A percentile compares a stretch with the other conserved stretches of the same genome.
These are phyloP conservation scores for Mortierella sp. DNA, from an alignment of 371 early-diverging fungal species.

Conservation along the genomic window DNA sequence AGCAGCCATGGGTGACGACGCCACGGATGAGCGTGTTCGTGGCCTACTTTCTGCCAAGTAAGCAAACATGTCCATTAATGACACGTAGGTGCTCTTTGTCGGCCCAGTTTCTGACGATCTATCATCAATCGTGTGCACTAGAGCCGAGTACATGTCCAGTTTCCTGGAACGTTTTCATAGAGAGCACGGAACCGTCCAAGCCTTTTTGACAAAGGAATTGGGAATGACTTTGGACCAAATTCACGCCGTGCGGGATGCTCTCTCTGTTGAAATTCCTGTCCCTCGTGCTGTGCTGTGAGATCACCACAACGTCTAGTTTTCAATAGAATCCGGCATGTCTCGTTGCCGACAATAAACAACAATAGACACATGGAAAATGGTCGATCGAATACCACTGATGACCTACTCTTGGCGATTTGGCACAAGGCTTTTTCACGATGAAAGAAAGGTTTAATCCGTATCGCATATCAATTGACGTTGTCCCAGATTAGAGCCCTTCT, in stretches of 20 bases:
- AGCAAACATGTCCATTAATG: neutral
- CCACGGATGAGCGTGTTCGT: conserved; percentile 29
- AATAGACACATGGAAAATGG: no score
- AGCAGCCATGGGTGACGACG: conserved; percentile 28
- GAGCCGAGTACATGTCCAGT: conserved; percentile 38
- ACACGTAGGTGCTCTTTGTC: no score
- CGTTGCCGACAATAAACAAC: no score
- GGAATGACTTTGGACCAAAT: conserved; percentile 44
- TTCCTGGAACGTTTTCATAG: conserved; percentile 46
- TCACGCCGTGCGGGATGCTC: conserved; percentile 42
- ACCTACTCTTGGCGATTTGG: no score
- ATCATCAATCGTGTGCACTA: neutral
- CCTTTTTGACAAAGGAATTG: conserved; percentile 42
- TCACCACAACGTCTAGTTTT: no score
- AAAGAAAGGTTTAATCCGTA: no score
- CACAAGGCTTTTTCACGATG: no score
- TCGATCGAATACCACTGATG: no score
- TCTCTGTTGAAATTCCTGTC: conserved; percentile 42
- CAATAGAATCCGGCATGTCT: no score
- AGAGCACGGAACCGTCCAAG: conserved; percentile 37
- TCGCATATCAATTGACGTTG: no score
- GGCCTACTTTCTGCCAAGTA: conserved; percentile 49
- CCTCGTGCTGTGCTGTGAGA: conserved; percentile 36
- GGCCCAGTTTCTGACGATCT: neutral
- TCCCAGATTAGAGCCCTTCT: no score